phyloP scores from a whole-genome alignment of 257 asterid genomes.

The Capsicum baccatum region DNA sequence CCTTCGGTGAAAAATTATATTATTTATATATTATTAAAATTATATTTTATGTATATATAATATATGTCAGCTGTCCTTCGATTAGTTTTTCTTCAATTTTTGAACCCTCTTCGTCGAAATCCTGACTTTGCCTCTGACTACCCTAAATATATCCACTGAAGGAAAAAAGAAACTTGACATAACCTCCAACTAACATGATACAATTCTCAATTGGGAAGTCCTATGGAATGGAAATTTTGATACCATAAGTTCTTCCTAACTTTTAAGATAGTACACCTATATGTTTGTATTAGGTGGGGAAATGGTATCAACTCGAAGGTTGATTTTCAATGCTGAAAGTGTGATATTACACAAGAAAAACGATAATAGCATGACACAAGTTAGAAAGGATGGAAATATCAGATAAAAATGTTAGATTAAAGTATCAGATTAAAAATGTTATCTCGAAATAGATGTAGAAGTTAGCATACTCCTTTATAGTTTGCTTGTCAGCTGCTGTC shows the following conservation, averaged over 20 bases:
- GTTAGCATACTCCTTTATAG: neutral
- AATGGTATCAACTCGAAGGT: neutral
- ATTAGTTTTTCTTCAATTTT: too few species aligned
- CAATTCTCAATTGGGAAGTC: neutral
- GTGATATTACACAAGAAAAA: neutral
- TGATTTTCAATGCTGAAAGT: neutral
- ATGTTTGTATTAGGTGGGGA: neutral
- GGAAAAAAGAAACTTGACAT: neutral
- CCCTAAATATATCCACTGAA: constrained; percentile 2
- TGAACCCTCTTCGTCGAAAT: too few species aligned
- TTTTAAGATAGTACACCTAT: neutral
- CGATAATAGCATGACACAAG: neutral
- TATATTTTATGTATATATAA: too few species aligned
- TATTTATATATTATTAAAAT: too few species aligned
- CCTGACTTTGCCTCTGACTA: neutral
- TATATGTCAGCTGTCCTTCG: too few species aligned
- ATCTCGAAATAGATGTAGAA: neutral
- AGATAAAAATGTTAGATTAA: neutral
- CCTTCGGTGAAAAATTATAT: too few species aligned
- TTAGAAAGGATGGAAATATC: neutral
- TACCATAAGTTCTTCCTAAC: neutral
- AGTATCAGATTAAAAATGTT: neutral
- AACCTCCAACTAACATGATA: neutral
- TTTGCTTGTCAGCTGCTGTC: neutral
- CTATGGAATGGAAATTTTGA: neutral